These are phyloP conservation scores for Fusarium fujikuroi DNA, from an alignment of 2,329 filamentous ascomycete species.

Conservation along the genomic window DNA sequence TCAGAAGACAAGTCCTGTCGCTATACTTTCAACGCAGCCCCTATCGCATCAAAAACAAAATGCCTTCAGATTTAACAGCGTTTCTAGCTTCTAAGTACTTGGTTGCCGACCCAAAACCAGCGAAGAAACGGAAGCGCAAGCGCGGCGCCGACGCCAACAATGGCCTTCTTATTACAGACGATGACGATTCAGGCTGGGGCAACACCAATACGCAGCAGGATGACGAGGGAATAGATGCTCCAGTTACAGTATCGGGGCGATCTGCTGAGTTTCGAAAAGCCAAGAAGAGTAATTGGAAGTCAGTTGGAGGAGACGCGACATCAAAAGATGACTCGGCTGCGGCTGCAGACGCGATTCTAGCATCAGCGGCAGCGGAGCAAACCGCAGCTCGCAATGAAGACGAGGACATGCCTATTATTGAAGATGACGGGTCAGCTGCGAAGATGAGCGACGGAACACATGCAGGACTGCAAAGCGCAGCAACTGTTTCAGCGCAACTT, in stretches of 20 bases:
- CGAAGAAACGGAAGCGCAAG: slow-evolving; percentile 74
- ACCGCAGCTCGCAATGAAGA: slow-evolving; percentile 60
- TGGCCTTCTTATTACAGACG: slow-evolving; percentile 73
- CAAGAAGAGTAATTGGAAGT: slow-evolving; percentile 86
- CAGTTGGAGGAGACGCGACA: slow-evolving; percentile 60
- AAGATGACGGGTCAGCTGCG: slow-evolving; percentile 59
- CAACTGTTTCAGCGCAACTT: slow-evolving; percentile 77
- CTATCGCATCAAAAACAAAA: slow-evolving; percentile 40
- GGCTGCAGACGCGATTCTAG: slow-evolving; percentile 81
- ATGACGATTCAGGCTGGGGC: slow-evolving; percentile 67
- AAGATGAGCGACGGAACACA: slow-evolving; percentile 89
- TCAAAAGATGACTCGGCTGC: slow-evolving; percentile 61
- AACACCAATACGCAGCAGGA: slow-evolving; percentile 52
- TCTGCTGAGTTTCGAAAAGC: slow-evolving; percentile 75
- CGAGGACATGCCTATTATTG: slow-evolving; percentile 61
- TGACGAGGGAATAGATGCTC: slow-evolving; percentile 65
- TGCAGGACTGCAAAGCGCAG: slow-evolving; percentile 87
- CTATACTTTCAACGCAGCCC: not conserved
- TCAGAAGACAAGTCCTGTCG: slow-evolving; percentile 2
- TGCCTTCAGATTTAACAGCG: slow-evolving; percentile 74
- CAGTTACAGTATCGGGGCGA: slow-evolving; percentile 60
- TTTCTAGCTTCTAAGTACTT: slow-evolving; percentile 96
- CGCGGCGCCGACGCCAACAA: slow-evolving; percentile 57
- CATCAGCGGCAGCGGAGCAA: slow-evolving; percentile 75
- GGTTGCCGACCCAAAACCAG: slow-evolving; percentile 63